Percentiles rank a stretch among this genome's conserved stretches.
Evolutionary conservation across 306 rosid species (phyloP).

Genomic region (Senna siamea): DNA sequence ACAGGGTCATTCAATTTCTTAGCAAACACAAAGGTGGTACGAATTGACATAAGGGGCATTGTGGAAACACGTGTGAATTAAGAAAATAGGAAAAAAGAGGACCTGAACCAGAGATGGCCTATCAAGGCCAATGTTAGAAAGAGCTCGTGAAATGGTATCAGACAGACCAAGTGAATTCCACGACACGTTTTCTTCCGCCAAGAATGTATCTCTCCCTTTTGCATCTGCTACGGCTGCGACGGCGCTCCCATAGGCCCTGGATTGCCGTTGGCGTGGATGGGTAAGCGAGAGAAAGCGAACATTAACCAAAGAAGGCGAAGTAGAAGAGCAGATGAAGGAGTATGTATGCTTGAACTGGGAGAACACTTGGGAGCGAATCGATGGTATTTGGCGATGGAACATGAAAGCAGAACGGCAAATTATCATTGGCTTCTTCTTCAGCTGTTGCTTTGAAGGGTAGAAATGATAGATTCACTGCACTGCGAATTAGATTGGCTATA

Average conservation of each 20-base stretch:
- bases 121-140: constrained; percentile 65
- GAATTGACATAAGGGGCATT: constrained; percentile 6
- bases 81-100: neutral
- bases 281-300: constrained; percentile 44
- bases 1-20: constrained; percentile 1
- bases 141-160: constrained; percentile 73
- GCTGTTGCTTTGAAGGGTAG: neutral
- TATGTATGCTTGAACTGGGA: constrained; percentile 50
- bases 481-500: neutral
- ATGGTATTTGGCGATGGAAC: constrained; percentile 54
- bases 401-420: constrained; percentile 59
- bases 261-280: constrained; percentile 40
- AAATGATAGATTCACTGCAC: neutral
- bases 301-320: constrained; percentile 38
- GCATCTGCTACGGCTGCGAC: constrained; percentile 42
- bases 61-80: neutral
- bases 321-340: constrained; percentile 41
- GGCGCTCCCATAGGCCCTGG: constrained; percentile 44
- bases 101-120: constrained; percentile 91
- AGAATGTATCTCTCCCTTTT: constrained; percentile 70
- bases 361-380: constrained; percentile 52
- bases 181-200: constrained; percentile 70
- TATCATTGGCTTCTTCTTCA: constrained; percentile 48
- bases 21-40: neutral
- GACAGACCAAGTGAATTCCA: constrained; percentile 86